phyloP scores from a whole-genome alignment of 345 rosid genomes.

The Rhodamnia rubescens region DNA sequence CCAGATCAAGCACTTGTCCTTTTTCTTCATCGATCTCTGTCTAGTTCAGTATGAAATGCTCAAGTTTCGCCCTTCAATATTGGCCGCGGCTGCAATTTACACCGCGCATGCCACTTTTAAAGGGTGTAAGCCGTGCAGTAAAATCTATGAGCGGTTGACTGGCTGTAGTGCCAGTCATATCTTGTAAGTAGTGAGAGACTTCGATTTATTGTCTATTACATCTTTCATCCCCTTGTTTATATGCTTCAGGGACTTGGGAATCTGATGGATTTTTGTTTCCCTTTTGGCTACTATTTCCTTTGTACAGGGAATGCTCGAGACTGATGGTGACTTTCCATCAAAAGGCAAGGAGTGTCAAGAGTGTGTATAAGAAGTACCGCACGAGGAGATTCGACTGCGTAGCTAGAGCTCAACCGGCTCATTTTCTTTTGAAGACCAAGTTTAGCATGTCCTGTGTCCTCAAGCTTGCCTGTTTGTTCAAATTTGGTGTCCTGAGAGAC shows the following conservation, averaged over 20 bases:
- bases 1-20: constrained; percentile 30
- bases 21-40: constrained; percentile 49
- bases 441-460: background rate
- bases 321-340: constrained; percentile 13
- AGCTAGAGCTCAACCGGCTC: constrained; percentile 1
- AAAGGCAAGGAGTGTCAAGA: constrained; percentile 7
- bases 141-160: constrained; percentile 33
- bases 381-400: background rate
- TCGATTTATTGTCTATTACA: background rate
- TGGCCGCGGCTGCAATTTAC: constrained; percentile 61
- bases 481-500: background rate
- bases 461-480: background rate
- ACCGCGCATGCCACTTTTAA: constrained; percentile 41
- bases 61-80: constrained; percentile 36
- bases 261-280: background rate
- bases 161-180: constrained; percentile 36
- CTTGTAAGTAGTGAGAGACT: constrained; percentile 16
- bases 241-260: background rate
- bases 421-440: background rate
- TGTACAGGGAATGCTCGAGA: constrained; percentile 6
- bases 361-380: constrained; percentile 4
- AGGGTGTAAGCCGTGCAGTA: constrained; percentile 36
- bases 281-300: background rate
- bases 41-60: constrained; percentile 55
- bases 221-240: background rate